phyloP scores from a whole-genome alignment of 768 basidiomycete species.

The Paxillus rubicundulus region DNA sequence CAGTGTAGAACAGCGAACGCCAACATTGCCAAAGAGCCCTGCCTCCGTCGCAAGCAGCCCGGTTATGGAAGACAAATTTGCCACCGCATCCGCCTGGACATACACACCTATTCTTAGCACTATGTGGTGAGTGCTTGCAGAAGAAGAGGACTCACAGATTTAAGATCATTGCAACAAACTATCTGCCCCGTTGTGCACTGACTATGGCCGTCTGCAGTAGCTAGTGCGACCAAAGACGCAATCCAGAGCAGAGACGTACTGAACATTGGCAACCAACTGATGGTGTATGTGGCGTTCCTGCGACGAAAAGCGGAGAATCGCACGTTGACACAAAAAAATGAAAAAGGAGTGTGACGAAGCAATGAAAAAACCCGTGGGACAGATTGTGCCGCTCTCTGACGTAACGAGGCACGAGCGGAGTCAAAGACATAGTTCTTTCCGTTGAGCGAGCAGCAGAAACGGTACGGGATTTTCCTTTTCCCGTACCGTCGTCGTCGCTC shows the following conservation, averaged over 20 bases:
- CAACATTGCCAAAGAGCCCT: conserved; percentile 14
- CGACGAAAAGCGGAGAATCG: too few relatives aligned
- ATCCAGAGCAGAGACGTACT: conserved; percentile 1
- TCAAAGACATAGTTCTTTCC: too few relatives aligned
- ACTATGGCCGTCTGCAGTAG: conserved; percentile 4
- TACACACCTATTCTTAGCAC: background rate
- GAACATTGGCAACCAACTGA: background rate
- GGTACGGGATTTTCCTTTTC: too few relatives aligned
- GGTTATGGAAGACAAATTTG: conserved; percentile 2
- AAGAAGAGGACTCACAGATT: conserved; percentile 6
- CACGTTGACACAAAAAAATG: too few relatives aligned
- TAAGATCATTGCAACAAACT: conserved; percentile 10
- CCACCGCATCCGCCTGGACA: conserved; percentile 6
- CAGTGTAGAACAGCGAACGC: conserved; percentile 4
- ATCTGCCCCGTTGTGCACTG: conserved; percentile 9
- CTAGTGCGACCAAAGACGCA: conserved; percentile 4
- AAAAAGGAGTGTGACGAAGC: too few relatives aligned
- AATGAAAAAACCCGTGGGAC: too few relatives aligned
- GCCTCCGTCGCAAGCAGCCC: conserved; percentile 9
- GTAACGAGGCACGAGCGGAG: too few relatives aligned
- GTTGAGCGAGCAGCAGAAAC: too few relatives aligned
- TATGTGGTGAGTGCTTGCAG: background rate
- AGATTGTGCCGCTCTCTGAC: too few relatives aligned
- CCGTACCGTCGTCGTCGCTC: too few relatives aligned
- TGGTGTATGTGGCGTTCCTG: too few relatives aligned